These are phyloP conservation scores for Gracilaria domingensis DNA, from an alignment of 23 red algal species.

Conservation along the genomic window DNA sequence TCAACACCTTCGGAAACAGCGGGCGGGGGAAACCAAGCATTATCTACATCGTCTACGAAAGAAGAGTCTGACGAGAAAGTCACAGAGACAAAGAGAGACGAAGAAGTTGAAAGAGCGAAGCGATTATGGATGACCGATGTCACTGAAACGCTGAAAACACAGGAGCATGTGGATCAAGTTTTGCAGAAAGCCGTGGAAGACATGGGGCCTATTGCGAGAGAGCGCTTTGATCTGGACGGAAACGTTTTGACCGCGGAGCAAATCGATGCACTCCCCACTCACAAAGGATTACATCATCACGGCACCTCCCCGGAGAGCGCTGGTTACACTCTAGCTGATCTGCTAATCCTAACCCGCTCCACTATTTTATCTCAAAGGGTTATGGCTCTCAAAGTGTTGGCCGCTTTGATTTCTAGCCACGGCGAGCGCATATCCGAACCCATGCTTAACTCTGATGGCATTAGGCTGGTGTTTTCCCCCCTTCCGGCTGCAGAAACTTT, in stretches of 20 bases:
- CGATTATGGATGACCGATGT: conserved; percentile 65
- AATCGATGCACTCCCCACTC: conserved; percentile 25
- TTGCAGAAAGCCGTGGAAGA: conserved; percentile 40
- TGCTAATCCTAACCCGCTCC: conserved; percentile 62
- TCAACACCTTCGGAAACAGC: neutral
- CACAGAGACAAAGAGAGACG: neutral
- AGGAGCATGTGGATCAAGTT: conserved; percentile 36
- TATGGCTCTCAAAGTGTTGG: conserved; percentile 54
- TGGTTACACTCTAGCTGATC: conserved; percentile 74
- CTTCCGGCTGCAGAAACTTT: conserved; percentile 42
- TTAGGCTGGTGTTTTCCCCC: conserved; percentile 41
- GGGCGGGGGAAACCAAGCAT: neutral
- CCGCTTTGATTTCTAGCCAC: conserved; percentile 28
- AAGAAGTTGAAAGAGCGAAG: conserved; percentile 38
- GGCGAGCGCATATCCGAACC: conserved; percentile 20
- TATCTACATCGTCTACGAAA: neutral
- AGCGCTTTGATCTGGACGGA: conserved; percentile 68
- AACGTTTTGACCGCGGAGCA: conserved; percentile 41
- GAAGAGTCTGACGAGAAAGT: neutral
- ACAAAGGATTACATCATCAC: conserved; percentile 77
- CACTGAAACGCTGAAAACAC: neutral
- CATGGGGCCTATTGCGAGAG: conserved; percentile 43
- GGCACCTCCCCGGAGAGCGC: conserved; percentile 55
- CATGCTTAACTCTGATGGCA: conserved; percentile 46
- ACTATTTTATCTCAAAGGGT: conserved; percentile 64